Percentiles rank a stretch among this genome's conserved stretches.
These are phyloP conservation scores for Cephaloascus albidus DNA, from an alignment of 805 yeast species.

Conservation along the genomic window DNA sequence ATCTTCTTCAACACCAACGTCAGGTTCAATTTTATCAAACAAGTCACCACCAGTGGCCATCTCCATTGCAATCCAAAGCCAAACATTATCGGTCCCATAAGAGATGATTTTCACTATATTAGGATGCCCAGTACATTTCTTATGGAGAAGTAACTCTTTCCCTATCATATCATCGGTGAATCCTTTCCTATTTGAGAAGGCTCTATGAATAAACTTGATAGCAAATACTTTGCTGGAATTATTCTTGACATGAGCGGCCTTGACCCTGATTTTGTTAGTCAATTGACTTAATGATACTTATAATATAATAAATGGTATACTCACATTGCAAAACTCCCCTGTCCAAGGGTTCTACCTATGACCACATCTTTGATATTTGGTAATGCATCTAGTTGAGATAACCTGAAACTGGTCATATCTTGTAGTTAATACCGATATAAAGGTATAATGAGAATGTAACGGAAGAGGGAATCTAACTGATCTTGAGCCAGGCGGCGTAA, in stretches of 20 bases:
- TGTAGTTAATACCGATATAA: too few relatives aligned
- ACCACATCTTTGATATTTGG: slow-evolving; percentile 39
- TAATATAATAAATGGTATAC: slow-evolving; percentile 6
- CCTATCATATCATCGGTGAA: slow-evolving; percentile 25
- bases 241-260: slow-evolving; percentile 31
- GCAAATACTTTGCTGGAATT: slow-evolving; percentile 38
- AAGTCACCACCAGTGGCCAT: slow-evolving; percentile 68
- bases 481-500: too few relatives aligned
- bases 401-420: too few relatives aligned
- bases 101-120: slow-evolving; percentile 49
- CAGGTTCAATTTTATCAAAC: slow-evolving; percentile 74
- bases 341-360: slow-evolving; percentile 48
- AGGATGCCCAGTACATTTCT: slow-evolving; percentile 46
- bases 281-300: neutral
- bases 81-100: slow-evolving; percentile 43
- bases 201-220: slow-evolving; percentile 2
- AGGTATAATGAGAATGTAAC: too few relatives aligned
- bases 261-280: slow-evolving; percentile 24
- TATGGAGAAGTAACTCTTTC: slow-evolving; percentile 51
- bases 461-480: too few relatives aligned
- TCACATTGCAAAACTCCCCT: slow-evolving; percentile 57
- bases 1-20: slow-evolving; percentile 56
- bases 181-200: slow-evolving; percentile 18
- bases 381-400: slow-evolving; percentile 37
- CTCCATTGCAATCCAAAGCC: slow-evolving; percentile 62